Conservation (phyloP, 306 rosid genomes). For the Styphnolobium japonicum region DNA sequence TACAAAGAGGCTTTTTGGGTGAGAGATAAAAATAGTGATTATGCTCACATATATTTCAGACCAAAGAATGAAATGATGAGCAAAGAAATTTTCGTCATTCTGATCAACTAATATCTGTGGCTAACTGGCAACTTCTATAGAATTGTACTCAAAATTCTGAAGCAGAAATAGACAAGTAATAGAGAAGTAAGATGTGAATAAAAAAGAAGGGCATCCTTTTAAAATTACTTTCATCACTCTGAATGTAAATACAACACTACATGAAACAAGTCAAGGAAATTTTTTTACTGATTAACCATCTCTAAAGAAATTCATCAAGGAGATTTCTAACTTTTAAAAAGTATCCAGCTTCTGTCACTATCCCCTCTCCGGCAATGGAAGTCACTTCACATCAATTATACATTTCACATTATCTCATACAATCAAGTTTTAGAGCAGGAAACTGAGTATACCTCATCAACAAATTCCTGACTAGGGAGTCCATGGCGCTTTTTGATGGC, state of each 20-base stretch:
- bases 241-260: not conserved
- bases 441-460: slow-evolving; percentile 63
- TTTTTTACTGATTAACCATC: not conserved
- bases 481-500: slow-evolving; percentile 84
- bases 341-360: not conserved
- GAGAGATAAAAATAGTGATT: slow-evolving; percentile 9
- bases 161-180: slow-evolving; percentile 6
- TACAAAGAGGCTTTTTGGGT: not conserved
- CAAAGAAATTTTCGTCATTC: slow-evolving; percentile 8
- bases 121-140: not conserved
- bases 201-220: slow-evolving; percentile 1
- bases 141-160: not conserved
- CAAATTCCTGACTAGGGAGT: slow-evolving; percentile 64
- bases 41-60: slow-evolving; percentile 2
- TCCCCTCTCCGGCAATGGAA: not conserved
- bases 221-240: not conserved
- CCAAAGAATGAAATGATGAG: not conserved
- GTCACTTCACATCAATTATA: not conserved
- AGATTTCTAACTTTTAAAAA: not conserved
- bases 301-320: not conserved
- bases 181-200: not conserved
- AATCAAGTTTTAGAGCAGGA: slow-evolving; percentile 2
- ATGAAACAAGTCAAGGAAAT: not conserved
- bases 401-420: not conserved
- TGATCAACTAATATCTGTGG: too few relatives aligned